Base-by-base conservation (phyloP, 2,329 filamentous ascomycete genomes). In the Rhynchosporium agropyri region DNA sequence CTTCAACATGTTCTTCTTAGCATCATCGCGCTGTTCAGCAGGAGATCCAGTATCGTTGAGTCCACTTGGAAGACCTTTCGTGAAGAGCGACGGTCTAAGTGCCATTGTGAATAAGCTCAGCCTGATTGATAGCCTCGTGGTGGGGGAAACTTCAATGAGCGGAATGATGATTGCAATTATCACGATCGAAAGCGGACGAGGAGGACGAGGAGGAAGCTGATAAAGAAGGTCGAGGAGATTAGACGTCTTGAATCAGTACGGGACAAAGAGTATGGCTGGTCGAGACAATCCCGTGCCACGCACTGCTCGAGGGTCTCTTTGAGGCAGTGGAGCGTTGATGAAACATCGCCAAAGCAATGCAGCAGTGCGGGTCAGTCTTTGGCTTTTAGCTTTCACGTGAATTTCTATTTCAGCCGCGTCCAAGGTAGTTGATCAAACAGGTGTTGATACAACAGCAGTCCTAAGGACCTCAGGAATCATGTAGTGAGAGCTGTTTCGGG, bases 1-100 rank as follows among this genome's bases (percentile, higher is more conserved):
- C 76, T 91, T 87, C 70, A 91, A 82, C 76, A 93, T 90, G 80
- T 92, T 92, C 79, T 89, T 87, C 86, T 92, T 92, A 62, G 89
- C 89, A 77, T 89, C 87, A 76, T 90, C 89, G 72, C 90, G 88
- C 76, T 87, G 83, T 72, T 88, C 85, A 61, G 90, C 89, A 31
- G 90, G 89, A 9, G 89, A 90, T 67, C 82, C 80, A 48, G 84
- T 87, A 73, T 84, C 85, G 54, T 83, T 78, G 75, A 81, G 80
- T 74, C 87, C 82, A 62, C 80, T 79, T 38, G 88, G 86, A 63
- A 90, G 82, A 73, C 84, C 84, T 69, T 83, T 80, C 49, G 85
- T 88, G 73, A 87, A 84, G 74, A 87, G 79, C 62, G 80, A 78
- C 42, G 84, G 84, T 74, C 83, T 81, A 58, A 78, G 71, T 55